Base-by-base conservation (phyloP, 2,329 filamentous ascomycete genomes). In the Tolypocladium paradoxum region DNA sequence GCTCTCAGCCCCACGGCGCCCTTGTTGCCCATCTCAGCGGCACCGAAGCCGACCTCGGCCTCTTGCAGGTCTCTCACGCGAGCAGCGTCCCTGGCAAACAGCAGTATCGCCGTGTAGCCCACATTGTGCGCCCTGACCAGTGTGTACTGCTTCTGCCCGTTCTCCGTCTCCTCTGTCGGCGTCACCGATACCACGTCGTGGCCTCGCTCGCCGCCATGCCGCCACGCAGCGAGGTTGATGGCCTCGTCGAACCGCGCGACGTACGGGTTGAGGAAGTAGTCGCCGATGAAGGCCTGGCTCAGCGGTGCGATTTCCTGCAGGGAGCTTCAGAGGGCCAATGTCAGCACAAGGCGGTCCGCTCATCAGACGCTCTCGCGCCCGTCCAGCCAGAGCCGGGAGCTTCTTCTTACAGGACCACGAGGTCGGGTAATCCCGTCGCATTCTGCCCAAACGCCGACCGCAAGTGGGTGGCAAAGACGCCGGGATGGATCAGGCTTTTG, bases 21-120 rank as follows among this genome's bases (percentile, higher is more conserved):
- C 70, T 99, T 99, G 69, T 96, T 96, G 18, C 90, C 93, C 86
- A 96, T 93, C 49, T 92, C 86, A 54, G 84, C 85, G 1, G 90
- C 69, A 0, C 93, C 93, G 49, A 96, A 87, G 0, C 93, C 91
- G 2, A 90, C 85, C 51, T 87, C 88, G 2, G 87, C 89, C n/a
- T 82, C 84, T 58, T 89, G 80, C n/a, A 93, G 73, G 62, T 80
- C 75, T 51, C 73, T 72, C 50, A 96, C 73, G 27, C 78, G 75
- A 9, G 76, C 69, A 0, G 79, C 75, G 43, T 85, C 76, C 53
- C 82, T 82, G 22, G 85, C 87, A 66, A 96, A 96, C 20, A 96
- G 77, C 76, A 97, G 82, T 50, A 97, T 81, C 27, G 81, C 90
- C 0, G 91, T 97, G 84, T 96, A 90, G 58, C 93, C 92, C 49